Evolutionary conservation across 495 filamentous ascomycete genomes (phyloP), one percentile per base, ranked within the genome.

Genomic region (Penicillium atrosanguineum): DNA sequence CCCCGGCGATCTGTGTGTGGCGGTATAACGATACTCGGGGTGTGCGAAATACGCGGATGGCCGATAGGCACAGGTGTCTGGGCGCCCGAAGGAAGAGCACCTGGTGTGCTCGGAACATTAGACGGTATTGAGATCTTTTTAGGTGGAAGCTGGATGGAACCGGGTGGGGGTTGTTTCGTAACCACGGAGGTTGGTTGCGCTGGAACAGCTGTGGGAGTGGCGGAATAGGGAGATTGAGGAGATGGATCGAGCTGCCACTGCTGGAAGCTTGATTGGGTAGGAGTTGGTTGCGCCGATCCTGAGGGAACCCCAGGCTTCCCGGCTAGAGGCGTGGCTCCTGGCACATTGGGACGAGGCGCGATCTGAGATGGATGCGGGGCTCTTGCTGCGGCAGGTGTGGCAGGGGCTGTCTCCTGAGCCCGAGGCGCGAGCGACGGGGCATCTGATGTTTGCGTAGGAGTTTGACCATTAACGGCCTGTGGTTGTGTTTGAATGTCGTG

Each of bases 221-320:
- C 12, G 66, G 69, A 46, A 68, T 68, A 72, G 36, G 73, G 68
- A n/a, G 69, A 69, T 19, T 72, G 65, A n/a, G 70, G 64, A 46
- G 62, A 52, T 40, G 68, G 61, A 43, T 73, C 68, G 11, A 75
- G 61, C 19, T 72, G 64, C 69, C 70, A 73, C 48, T 77, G 76
- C 50, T 74, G 70, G 56, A 76, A 73, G 46, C 60, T 75, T 20
- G 68, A 56, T 45, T 73, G 68, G 11, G 59, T 61, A 5, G 63
- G 63, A 48, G 56, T 63, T 40, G 58, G 59, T 41, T 62, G 62
- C 38, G 54, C 55, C 6, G 53, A 56, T 7, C 56, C 44, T 14
- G 56, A 43, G 31, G 48, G 42, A 40, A 56, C 19, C 26, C 38
- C 44, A 34, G 60, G 38, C 47, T 69, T 68, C 14, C 44, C 57